Percentiles rank a stretch among this genome's conserved stretches.
phyloP scores from a whole-genome alignment of 352 stramenopile species.

The Peronosclerospora sorghi region DNA sequence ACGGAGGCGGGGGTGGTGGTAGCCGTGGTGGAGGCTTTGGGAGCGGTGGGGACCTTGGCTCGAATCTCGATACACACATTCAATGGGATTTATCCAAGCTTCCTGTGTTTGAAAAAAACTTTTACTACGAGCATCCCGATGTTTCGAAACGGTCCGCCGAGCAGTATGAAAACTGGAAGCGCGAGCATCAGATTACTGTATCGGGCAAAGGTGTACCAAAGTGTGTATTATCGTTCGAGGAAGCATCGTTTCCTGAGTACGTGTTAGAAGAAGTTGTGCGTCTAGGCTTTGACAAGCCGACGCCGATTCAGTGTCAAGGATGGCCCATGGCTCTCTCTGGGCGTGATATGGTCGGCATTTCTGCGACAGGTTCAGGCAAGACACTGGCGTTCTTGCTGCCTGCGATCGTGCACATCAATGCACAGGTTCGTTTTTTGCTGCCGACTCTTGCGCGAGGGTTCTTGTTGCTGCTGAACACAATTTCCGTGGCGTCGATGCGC shows the following conservation, averaged over 20 bases:
- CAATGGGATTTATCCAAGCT: conserved; percentile 92
- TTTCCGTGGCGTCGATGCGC: conserved; percentile 13
- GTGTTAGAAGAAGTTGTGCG: conserved; percentile 96
- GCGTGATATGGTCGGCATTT: conserved; percentile 98
- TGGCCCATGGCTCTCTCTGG: conserved; percentile 98
- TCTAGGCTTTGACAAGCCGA: conserved; percentile 93
- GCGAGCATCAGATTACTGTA: conserved; percentile 90
- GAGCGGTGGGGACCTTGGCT: conserved; percentile 68
- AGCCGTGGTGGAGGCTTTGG: conserved; percentile 27
- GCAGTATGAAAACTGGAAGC: conserved; percentile 89
- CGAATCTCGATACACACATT: conserved; percentile 87
- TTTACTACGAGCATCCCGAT: conserved; percentile 98
- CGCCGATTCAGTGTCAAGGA: conserved; percentile 88
- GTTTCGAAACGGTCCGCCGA: conserved; percentile 85
- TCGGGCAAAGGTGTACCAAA: conserved; percentile 95
- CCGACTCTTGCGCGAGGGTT: conserved; percentile 13
- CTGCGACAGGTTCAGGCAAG: conserved; percentile 95
- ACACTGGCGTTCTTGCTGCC: conserved; percentile 98
- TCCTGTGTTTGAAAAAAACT: conserved; percentile 98
- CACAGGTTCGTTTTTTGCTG: conserved; percentile 87
- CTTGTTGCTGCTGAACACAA: conserved; percentile 10
- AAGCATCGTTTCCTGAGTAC: conserved; percentile 92
- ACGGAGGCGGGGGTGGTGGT: conserved; percentile 19
- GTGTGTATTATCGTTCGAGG: conserved; percentile 92
- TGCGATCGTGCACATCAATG: conserved; percentile 99